A percentile compares a stretch with the other conserved stretches of the same genome.
These are phyloP conservation scores for Exserohilum turcica DNA, from an alignment of 2,329 filamentous ascomycete species.

Conservation along the genomic window DNA sequence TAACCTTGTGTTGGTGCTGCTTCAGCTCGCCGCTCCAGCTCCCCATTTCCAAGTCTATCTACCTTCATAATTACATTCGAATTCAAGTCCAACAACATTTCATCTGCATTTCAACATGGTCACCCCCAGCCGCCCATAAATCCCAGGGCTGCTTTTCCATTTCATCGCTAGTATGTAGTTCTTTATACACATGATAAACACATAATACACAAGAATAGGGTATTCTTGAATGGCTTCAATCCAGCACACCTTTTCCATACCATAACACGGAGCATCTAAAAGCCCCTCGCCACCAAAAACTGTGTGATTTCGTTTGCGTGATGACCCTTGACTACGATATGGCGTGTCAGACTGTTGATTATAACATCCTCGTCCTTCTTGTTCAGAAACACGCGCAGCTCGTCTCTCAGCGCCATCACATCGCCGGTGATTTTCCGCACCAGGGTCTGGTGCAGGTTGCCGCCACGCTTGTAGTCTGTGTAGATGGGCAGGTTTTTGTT, in stretches of 20 bases:
- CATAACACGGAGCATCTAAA: slow-evolving; percentile 11
- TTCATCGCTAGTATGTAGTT: neutral
- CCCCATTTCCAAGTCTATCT: no score
- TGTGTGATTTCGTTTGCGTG: slow-evolving; percentile 12
- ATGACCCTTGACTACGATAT: slow-evolving; percentile 60
- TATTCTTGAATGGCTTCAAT: neutral
- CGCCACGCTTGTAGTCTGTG: slow-evolving; percentile 71
- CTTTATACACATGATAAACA: neutral
- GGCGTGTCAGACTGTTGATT: slow-evolving; percentile 68
- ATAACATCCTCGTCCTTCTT: slow-evolving; percentile 61
- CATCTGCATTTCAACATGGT: neutral
- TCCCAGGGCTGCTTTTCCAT: neutral
- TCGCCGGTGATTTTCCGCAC: slow-evolving; percentile 83
- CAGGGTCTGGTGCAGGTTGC: slow-evolving; percentile 73
- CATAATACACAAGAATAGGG: slow-evolving; percentile 1
- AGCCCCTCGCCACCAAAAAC: slow-evolving; percentile 25
- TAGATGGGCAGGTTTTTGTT: slow-evolving; percentile 79
- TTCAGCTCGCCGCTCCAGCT: no score
- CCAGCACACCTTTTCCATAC: neutral
- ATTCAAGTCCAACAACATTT: no score
- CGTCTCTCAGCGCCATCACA: slow-evolving; percentile 63
- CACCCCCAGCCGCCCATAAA: neutral
- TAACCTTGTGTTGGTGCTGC: no score
- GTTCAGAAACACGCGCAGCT: slow-evolving; percentile 65
- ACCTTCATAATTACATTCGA: no score